Evolutionary conservation across 129 eudicot species (phyloP).

Genomic region (Artemisia argyi): DNA sequence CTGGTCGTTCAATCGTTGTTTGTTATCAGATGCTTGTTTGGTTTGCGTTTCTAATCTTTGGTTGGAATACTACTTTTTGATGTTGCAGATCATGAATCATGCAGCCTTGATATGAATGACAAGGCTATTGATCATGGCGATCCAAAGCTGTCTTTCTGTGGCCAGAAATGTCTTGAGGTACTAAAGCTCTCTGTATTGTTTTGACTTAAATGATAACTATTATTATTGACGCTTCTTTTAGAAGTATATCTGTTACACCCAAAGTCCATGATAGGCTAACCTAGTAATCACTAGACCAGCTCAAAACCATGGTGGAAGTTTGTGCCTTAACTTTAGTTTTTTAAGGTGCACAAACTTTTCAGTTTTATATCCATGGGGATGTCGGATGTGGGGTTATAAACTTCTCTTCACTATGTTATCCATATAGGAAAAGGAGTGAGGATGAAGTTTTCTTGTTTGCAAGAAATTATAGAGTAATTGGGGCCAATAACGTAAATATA

Average conservation of each 20-base stretch:
- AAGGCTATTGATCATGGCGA: constrained; percentile 31
- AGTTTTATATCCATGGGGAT: too few relatives aligned
- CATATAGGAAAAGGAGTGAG: not conserved
- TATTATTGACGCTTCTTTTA: not conserved
- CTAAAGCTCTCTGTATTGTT: constrained; percentile 13
- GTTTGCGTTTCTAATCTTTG: not conserved
- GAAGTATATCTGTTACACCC: not conserved
- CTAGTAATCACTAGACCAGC: too few relatives aligned
- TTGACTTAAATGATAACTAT: constrained; percentile 9
- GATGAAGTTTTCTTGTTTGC: not conserved
- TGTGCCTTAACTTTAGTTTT: not conserved
- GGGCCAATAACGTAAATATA: not conserved
- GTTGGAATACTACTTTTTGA: constrained; percentile 20
- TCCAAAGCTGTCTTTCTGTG: constrained; percentile 52
- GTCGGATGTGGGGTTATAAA: too few relatives aligned
- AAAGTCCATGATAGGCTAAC: too few relatives aligned
- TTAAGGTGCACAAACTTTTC: not conserved
- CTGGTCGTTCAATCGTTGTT: not conserved
- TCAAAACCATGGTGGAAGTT: too few relatives aligned
- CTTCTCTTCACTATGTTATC: too few relatives aligned
- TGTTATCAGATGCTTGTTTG: constrained; percentile 16
- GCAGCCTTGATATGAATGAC: constrained; percentile 43
- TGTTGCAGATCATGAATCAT: constrained; percentile 67
- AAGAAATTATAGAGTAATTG: not conserved
- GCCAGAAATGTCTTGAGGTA: constrained; percentile 74